Evolutionary conservation across 352 stramenopile genomes (phyloP), one percentile per base, ranked within the genome.

Genomic region (Phytophthora palmivora): DNA sequence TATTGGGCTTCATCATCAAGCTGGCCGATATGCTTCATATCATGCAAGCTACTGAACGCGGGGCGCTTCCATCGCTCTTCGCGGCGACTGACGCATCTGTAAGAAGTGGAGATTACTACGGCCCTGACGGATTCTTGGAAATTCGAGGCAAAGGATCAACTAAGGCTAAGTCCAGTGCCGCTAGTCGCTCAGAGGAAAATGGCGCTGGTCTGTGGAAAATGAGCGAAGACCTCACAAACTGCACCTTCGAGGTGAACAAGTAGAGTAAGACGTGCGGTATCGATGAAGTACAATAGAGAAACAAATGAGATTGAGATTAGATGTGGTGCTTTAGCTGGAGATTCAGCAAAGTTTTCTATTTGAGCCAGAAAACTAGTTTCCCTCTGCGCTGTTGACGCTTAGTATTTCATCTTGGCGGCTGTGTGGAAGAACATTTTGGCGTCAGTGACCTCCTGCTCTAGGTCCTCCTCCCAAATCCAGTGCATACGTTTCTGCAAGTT

Each of bases 381-480:
- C n/a, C n/a, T n/a, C n/a, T n/a, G n/a, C n/a, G n/a, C n/a, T n/a
- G n/a, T n/a, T n/a, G n/a, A n/a, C n/a, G n/a, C n/a, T n/a, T 58
- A 63, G 45, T 63, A 62, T 47, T 61, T 54, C 11, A 66, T 5
- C 21, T 48, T 34, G 22, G 42, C 33, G 2, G 21, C 32, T 19
- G 49, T 36, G 22, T 33, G 34, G 38, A 49, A 68, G 36, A 72
- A 64, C 18, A 21, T 50, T 43, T 72, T 69, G 63, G 67, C 62
- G 30, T 72, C 62, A 32, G 46, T 41, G 12, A 76, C 67, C 37
- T 72, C 56, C 47, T 76, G 61, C 48, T 76, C 61, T 19, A 76
- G 51, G 22, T 72, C 56, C 37, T 76, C 67, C 21, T 75, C 62
- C 62, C 67, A 75, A 51, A 75, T 72, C 67, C 61, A 75, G n/a